Evolutionary conservation across 257 asterid species (phyloP), one percentile per base, ranked within the genome.

Genomic region (Salvia splendens): DNA sequence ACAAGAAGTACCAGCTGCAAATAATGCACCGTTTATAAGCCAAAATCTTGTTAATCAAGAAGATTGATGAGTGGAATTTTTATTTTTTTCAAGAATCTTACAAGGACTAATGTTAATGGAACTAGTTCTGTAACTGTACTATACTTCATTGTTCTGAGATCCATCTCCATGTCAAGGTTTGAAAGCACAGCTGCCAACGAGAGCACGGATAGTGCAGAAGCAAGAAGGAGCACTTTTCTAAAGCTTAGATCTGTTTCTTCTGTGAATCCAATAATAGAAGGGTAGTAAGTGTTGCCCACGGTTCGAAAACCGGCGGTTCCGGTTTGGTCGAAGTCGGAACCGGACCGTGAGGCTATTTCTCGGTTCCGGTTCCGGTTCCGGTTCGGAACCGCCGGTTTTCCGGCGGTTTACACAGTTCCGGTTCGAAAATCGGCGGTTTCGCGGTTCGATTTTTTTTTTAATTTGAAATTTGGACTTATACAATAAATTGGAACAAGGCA

Each of bases 141-240:
- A 51, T 62, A 84, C 9, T 81, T 74, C 52, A 17, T 9, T 8
- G 95, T 88, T 45, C 35, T 61, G 0, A 71, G 79, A 30, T 88
- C 86, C 98, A 85, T 85, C 52, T 91, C 96, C 97, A 91, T 80
- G 65, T 88, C 97, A 38, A 91, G 77, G 75, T 88, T 78, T 30
- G 86, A 74, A 17, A 88, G 77, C 17, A 78, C 82, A 55, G 89
- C 91, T 43, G 88, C 84, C 53, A 91, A 69, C 16, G 92, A 64
- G 9, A 91, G 88, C 40, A 35, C 3, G 40, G 20, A 73, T 41
- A 91, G 83, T 61, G 85, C 96, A 5, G 96, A 86, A 73, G 92
- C 87, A 30, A 84, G 63, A 36, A 91, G 96, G 59, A 91, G 76
- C 28, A 91, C 73, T 79, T 86, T 85, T 75, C 89, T 68, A 33